These are phyloP conservation scores for Fusarium sp. DNA, from an alignment of 2,329 filamentous ascomycete species.

Conservation along the genomic window DNA sequence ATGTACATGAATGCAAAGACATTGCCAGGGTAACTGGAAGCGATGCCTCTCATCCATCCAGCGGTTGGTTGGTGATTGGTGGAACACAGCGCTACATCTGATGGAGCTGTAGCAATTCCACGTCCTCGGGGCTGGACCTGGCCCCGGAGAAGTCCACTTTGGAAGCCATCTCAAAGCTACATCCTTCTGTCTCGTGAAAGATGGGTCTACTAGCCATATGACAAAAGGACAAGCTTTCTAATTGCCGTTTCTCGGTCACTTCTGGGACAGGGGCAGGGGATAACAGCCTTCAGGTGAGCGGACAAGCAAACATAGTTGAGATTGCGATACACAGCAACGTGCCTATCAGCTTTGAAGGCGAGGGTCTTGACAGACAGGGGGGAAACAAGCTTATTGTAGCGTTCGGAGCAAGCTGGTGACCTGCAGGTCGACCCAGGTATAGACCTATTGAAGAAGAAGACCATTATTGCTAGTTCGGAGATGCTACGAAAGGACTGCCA, in stretches of 20 bases:
- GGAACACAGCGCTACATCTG: constrained; percentile 49
- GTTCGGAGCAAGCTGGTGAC: neutral
- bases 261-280: neutral
- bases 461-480: neutral
- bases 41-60: constrained; percentile 55
- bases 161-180: constrained; percentile 7
- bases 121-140: neutral
- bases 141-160: neutral
- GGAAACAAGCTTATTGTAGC: neutral
- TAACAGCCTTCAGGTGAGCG: neutral
- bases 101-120: neutral
- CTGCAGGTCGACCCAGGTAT: neutral
- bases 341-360: neutral
- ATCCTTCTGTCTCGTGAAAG: neutral
- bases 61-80: constrained; percentile 60
- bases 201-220: neutral
- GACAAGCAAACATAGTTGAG: neutral
- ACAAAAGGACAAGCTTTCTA: neutral
- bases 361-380: neutral
- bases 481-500: neutral
- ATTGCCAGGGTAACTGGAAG: constrained; percentile 55
- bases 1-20: constrained; percentile 58
- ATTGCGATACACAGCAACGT: neutral
- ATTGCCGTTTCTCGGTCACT: neutral
- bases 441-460: neutral